Evolutionary conservation across 2,329 filamentous ascomycete genomes (phyloP).

Genomic region (Exophiala xenobiotica): DNA sequence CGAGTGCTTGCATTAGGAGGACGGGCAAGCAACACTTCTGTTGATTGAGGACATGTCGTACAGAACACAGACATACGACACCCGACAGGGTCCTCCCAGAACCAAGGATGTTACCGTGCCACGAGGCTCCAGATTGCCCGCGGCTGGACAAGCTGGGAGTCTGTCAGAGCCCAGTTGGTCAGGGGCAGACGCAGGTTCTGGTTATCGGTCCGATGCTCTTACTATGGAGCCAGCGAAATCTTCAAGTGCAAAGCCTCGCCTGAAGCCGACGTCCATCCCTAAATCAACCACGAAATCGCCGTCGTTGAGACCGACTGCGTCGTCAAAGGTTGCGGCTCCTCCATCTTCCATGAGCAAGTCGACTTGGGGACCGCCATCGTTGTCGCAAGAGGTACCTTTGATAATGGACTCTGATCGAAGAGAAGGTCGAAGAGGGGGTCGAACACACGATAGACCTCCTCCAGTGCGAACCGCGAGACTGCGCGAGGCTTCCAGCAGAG

Average conservation of each 20-base stretch:
- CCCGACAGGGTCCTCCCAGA: slow-evolving; percentile 21
- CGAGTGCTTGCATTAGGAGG: slow-evolving; percentile 10
- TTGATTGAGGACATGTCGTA: slow-evolving; percentile 19
- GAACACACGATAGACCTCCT: background rate
- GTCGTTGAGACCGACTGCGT: slow-evolving; percentile 3
- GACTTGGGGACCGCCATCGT: slow-evolving; percentile 1
- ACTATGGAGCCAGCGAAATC: slow-evolving; percentile 5
- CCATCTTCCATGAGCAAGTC: background rate
- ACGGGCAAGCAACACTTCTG: slow-evolving; percentile 8
- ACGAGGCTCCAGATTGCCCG: slow-evolving; percentile 14
- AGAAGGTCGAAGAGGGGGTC: slow-evolving; percentile 2
- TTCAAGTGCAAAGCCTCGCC: slow-evolving; percentile 5
- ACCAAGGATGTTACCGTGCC: slow-evolving; percentile 25
- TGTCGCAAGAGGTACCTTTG: slow-evolving; percentile 22
- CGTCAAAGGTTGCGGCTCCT: background rate
- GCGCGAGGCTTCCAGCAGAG: background rate
- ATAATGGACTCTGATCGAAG: slow-evolving; percentile 14
- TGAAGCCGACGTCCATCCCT: slow-evolving; percentile 16
- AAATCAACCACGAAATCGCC: slow-evolving; percentile 4
- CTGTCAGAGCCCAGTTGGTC: slow-evolving; percentile 3
- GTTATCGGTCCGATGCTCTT: slow-evolving; percentile 6
- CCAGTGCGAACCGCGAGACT: slow-evolving; percentile 2
- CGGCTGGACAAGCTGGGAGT: slow-evolving; percentile 9
- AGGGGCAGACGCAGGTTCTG: background rate
- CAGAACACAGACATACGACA: slow-evolving; percentile 22